These are phyloP conservation scores for Ustulina deusta DNA, from an alignment of 2,329 filamentous ascomycete genomes.

Conservation along the genomic window DNA sequence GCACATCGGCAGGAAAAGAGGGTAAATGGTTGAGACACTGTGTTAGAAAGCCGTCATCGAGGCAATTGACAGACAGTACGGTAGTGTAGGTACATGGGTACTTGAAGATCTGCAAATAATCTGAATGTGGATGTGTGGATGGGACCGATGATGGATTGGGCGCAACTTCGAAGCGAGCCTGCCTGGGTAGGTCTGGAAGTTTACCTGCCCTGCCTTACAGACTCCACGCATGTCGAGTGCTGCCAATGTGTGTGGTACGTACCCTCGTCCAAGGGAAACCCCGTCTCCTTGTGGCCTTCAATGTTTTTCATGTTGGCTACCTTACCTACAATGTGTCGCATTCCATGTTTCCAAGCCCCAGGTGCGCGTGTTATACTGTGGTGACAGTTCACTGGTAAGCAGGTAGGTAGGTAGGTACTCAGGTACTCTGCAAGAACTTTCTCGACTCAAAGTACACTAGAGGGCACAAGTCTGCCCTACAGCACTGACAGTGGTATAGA, in stretches of 20 bases:
- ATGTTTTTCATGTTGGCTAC: background rate
- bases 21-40: slow-evolving; percentile 24
- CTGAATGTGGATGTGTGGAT: slow-evolving; percentile 36
- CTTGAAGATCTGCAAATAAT: slow-evolving; percentile 40
- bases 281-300: background rate
- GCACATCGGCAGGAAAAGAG: slow-evolving; percentile 6
- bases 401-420: background rate
- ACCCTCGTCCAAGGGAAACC: slow-evolving; percentile 5
- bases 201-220: slow-evolving; percentile 22
- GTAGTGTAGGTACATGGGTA: slow-evolving; percentile 36
- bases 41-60: slow-evolving; percentile 20
- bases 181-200: slow-evolving; percentile 11
- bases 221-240: slow-evolving; percentile 22
- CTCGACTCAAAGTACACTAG: background rate
- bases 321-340: background rate
- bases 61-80: slow-evolving; percentile 16
- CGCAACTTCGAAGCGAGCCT: slow-evolving; percentile 32
- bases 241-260: slow-evolving; percentile 21
- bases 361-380: slow-evolving; percentile 1
- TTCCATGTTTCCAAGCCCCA: background rate
- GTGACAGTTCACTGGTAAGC: background rate
- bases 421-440: background rate
- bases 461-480: background rate
- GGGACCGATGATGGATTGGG: slow-evolving; percentile 35
- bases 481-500: background rate